These are phyloP conservation scores for Coemansia sp. DNA, from an alignment of 192 early-diverging fungal species.

Conservation along the genomic window DNA sequence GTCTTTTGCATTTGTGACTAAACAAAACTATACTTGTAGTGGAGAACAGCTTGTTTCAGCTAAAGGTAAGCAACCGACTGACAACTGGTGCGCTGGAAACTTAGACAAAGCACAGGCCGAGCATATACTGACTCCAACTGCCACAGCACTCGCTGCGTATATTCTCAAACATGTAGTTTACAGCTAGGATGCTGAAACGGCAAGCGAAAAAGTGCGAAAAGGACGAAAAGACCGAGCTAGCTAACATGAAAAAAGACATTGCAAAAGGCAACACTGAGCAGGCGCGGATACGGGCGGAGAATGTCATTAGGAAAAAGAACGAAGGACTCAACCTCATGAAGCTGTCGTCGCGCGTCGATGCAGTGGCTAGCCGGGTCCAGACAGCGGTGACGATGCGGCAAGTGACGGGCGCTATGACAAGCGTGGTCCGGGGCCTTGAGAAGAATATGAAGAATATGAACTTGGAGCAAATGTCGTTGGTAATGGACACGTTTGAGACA, in stretches of 20 bases:
- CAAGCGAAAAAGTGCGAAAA: slow-evolving; percentile 85
- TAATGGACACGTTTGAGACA: slow-evolving; percentile 98
- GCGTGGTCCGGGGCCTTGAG: slow-evolving; percentile 93
- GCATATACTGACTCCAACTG: not conserved
- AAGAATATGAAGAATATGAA: slow-evolving; percentile 95
- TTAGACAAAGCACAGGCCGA: not conserved
- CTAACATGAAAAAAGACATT: slow-evolving; percentile 93
- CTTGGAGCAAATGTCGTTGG: slow-evolving; percentile 92
- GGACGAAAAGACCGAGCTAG: slow-evolving; percentile 80
- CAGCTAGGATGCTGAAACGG: slow-evolving; percentile 85
- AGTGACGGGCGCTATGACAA: slow-evolving; percentile 82
- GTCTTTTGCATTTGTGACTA: not conserved
- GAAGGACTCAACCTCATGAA: slow-evolving; percentile 87
- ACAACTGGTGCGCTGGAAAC: not conserved
- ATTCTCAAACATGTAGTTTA: slow-evolving; percentile 64
- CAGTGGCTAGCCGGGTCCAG: slow-evolving; percentile 86
- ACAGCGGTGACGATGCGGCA: slow-evolving; percentile 93
- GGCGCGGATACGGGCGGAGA: slow-evolving; percentile 91
- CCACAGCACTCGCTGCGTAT: not conserved
- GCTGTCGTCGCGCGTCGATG: slow-evolving; percentile 91
- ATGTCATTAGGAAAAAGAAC: slow-evolving; percentile 98
- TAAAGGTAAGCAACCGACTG: slow-evolving; percentile 11
- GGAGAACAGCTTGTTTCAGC: slow-evolving; percentile 2
- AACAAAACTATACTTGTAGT: not conserved
- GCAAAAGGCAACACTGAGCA: slow-evolving; percentile 91